Base-by-base conservation (phyloP, 2,329 filamentous ascomycete species). In the Metarhizium humberi region DNA sequence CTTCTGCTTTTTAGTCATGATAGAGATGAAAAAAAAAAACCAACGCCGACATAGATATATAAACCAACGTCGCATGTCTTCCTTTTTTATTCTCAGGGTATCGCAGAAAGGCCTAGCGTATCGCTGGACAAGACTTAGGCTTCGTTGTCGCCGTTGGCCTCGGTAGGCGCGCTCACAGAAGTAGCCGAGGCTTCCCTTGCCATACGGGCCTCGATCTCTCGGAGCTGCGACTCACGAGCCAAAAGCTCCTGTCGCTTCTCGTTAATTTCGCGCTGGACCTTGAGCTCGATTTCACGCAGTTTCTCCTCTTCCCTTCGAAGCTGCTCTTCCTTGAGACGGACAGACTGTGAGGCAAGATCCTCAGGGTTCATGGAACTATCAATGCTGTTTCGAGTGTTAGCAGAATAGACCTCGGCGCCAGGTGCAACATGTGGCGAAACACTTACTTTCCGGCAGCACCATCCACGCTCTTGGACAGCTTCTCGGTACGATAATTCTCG, bases 401-500 rank as follows among this genome's bases (percentile, higher is more conserved):
- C 54, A 57, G 29, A 20, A 55, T 46, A 46, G 53, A 10, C 13
- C n/a, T 13, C 16, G 20, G 29, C 25, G 25, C 25, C 25, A 10
- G 52, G 18, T 20, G n/a, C 13, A 52, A 42, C 42, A 49, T 25
- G 8, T n/a, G 5, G 20, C 14, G 7, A 51, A 6, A 58, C 16
- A 90, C 91, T 65, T 88, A 96, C 91, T 85, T 84, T 82, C 85
- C 83, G 75, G 85, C 81, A 75, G 89, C 88, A 72, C 90, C 90
- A 70, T 96, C 92, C 65, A 99, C 94, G 72, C 91, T 96, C 90
- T 97, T 99, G 80, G 90, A 95, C 67, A 99, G 88, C 81, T 97
- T 97, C 88, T 99, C 94, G 69, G 94, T 99, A 90, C 94, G 91
- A 83, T 99, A 99, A 78, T 99, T 99, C 74, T 99, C 94, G 78